Evolutionary conservation across 2,329 filamentous ascomycete species (phyloP), one percentile per base, ranked within the genome.

Genomic region (Huntiella decipiens): DNA sequence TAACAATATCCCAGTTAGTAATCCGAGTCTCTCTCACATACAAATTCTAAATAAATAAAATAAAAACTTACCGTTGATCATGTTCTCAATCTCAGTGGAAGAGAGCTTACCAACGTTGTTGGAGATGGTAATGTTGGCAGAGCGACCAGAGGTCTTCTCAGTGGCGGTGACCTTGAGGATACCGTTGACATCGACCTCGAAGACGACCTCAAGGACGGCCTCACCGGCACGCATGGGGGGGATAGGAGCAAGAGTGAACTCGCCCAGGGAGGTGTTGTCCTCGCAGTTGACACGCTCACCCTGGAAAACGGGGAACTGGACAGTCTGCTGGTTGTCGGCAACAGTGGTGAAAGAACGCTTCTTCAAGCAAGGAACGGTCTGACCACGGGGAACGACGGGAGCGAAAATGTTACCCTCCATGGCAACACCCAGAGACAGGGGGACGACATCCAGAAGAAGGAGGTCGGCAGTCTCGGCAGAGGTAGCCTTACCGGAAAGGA

Each of bases 401-500:
- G 88, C 88, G 62, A 95, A 96, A 66, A 96, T 94, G 73, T 95
- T 95, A 55, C 91, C 88, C 73, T 96, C 91, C 91, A 96, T 98
- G 61, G 88, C 91, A 55, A 98, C 88, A 81, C 91, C 91, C 31
- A 98, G 82, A 52, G 86, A 94, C 52, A 98, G 82, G 56, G 91
- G 91, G 59, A 87, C 80, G 59, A 98, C 91, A 66, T 98, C 91
- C 60, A 98, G 76, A 52, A 98, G 80, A 53, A 98, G 79, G 54
- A 98, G 81, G 64, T 96, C 91, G 52, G 82, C 74, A 51, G 88
- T 95, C 61, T 96, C 91, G 56, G 85, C 85, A 42, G 86, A 93
- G 54, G 84, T 91, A 57, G 91, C 91, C 79, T 95, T 94, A 64
- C 91, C 91, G 50, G 88, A 95, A 54, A 98, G 80, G 64, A 98